Percentiles rank a stretch among this genome's conserved stretches.
phyloP scores from a whole-genome alignment of 495 filamentous ascomycete genomes.

The Gamarada debralockiae region DNA sequence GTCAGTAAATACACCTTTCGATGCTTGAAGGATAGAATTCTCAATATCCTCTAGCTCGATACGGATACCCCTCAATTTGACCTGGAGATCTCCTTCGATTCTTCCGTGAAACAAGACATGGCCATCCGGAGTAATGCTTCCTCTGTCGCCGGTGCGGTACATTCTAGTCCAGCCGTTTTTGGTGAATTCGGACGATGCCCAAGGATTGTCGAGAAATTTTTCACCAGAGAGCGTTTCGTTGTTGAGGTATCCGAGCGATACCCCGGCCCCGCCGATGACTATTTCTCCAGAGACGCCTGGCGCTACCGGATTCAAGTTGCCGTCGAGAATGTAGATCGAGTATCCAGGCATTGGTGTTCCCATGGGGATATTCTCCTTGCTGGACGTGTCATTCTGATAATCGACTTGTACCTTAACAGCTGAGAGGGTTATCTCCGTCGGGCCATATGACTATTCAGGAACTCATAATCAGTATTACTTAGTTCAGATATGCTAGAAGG shows the following conservation, averaged over 20 bases:
- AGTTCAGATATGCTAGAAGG: too few relatives aligned
- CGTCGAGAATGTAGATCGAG: constrained; percentile 37
- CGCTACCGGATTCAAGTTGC: constrained; percentile 31
- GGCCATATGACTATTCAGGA: too few relatives aligned
- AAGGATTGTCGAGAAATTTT: constrained; percentile 33
- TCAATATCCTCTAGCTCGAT: constrained; percentile 50
- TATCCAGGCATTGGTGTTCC: constrained; percentile 33
- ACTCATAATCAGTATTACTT: too few relatives aligned
- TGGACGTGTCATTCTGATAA: too few relatives aligned
- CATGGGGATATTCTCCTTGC: too few relatives aligned
- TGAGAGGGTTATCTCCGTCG: constrained; percentile 19
- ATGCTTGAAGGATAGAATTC: constrained; percentile 23
- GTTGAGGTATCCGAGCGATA: constrained; percentile 36
- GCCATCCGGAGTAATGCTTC: constrained; percentile 24
- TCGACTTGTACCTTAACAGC: background rate
- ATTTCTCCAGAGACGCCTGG: constrained; percentile 39
- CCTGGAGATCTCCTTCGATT: constrained; percentile 37
- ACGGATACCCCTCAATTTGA: constrained; percentile 47
- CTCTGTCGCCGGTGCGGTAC: constrained; percentile 19
- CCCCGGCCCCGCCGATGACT: constrained; percentile 36
- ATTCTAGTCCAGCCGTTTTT: constrained; percentile 17
- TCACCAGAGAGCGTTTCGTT: constrained; percentile 24
- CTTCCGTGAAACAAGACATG: constrained; percentile 30
- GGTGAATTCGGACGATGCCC: background rate
- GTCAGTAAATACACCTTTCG: constrained; percentile 23